Evolutionary conservation across 371 early-diverging fungal species (phyloP).

Genomic region (Mucor velutinosus): DNA sequence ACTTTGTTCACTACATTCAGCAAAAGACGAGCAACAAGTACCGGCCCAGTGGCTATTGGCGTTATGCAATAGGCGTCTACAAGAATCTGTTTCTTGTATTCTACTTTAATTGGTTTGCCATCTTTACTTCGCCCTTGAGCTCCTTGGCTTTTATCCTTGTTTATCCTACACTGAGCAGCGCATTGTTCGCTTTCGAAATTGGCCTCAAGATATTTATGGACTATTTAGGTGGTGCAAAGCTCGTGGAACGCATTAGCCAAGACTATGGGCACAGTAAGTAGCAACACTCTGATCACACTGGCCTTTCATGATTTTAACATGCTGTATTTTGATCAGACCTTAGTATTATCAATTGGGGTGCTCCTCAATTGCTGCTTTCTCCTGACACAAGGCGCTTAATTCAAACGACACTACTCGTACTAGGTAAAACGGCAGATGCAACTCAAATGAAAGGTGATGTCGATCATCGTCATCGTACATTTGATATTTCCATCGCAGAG

Average conservation of each 20-base stretch:
- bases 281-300: not conserved
- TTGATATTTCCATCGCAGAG: slow-evolving; percentile 40
- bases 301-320: not conserved
- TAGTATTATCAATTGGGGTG: slow-evolving; percentile 41
- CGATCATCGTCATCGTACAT: slow-evolving; percentile 24
- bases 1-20: not conserved
- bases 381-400: slow-evolving; percentile 15
- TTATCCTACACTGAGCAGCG: slow-evolving; percentile 25
- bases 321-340: slow-evolving; percentile 20
- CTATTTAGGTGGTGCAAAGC: slow-evolving; percentile 25
- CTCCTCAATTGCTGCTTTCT: slow-evolving; percentile 27
- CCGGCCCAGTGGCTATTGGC: slow-evolving; percentile 27
- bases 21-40: not conserved
- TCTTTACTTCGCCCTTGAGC: slow-evolving; percentile 35
- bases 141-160: slow-evolving; percentile 26
- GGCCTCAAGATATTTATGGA: slow-evolving; percentile 38
- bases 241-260: slow-evolving; percentile 21
- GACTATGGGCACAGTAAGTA: slow-evolving; percentile 22
- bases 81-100: slow-evolving; percentile 35
- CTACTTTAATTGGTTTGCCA: slow-evolving; percentile 36
- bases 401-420: slow-evolving; percentile 18
- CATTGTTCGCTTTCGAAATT: slow-evolving; percentile 29
- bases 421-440: slow-evolving; percentile 12
- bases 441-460: not conserved
- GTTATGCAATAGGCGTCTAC: slow-evolving; percentile 26